phyloP scores from a whole-genome alignment of 306 rosid species.

The Luffa acutangula region DNA sequence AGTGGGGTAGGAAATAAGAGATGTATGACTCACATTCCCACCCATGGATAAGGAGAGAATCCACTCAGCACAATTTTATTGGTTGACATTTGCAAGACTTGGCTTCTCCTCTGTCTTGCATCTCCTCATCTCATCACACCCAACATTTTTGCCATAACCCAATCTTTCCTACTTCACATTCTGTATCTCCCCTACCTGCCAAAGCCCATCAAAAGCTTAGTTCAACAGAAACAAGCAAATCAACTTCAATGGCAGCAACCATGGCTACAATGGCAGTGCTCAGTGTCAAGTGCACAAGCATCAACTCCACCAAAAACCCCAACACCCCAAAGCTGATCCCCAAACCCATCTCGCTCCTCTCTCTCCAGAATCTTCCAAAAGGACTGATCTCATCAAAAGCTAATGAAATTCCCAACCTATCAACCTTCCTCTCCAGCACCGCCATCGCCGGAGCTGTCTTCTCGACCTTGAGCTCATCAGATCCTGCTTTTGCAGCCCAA shows the following conservation, averaged over 20 bases:
- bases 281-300: slow-evolving; percentile 45
- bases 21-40: slow-evolving; percentile 12
- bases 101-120: not conserved
- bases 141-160: not conserved
- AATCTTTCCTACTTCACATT: not conserved
- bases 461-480: slow-evolving; percentile 42
- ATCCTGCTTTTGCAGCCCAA: slow-evolving; percentile 71
- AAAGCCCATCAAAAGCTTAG: slow-evolving; percentile 1
- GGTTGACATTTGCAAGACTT: slow-evolving; percentile 30
- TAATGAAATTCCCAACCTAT: not conserved
- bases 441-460: slow-evolving; percentile 78
- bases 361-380: slow-evolving; percentile 52
- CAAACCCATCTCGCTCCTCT: slow-evolving; percentile 41
- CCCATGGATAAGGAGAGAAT: slow-evolving; percentile 62
- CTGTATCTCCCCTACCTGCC: slow-evolving; percentile 17
- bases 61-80: slow-evolving; percentile 32
- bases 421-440: slow-evolving; percentile 32
- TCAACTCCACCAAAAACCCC: slow-evolving; percentile 20
- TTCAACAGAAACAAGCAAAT: not conserved
- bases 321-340: slow-evolving; percentile 25
- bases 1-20: slow-evolving; percentile 9
- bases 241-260: slow-evolving; percentile 57
- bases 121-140: not conserved
- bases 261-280: slow-evolving; percentile 75
- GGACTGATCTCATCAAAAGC: slow-evolving; percentile 20